Evolutionary conservation across 2,329 filamentous ascomycete genomes (phyloP), one percentile per base, ranked within the genome.

Genomic region (Botryotinia calthae): DNA sequence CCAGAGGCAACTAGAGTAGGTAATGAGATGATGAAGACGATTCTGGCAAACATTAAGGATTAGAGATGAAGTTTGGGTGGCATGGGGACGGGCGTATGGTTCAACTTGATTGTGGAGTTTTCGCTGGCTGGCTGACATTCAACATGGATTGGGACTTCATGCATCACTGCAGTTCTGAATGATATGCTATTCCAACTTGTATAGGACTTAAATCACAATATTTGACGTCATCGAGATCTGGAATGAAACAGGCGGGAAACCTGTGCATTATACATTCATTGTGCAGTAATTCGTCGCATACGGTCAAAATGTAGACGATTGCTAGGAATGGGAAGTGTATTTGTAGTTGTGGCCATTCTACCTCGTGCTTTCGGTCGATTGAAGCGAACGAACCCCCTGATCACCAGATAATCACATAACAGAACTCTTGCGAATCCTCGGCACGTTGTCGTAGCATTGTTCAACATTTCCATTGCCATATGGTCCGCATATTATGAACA

Each of bases 21-120:
- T 4, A 97, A 98, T 81, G 92, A 95, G 81, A 99, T 99, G 96
- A 97, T 99, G 83, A 94, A 91, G 85, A 96, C 94, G 62, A 96
- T 99, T 79, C 83, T 98, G 77, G 93, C 95, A 83, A 95, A 93
- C 82, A 92, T 91, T 37, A 84, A 82, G 79, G 81, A 84, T 71
- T 78, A 76, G 65, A 34, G 14, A 46, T 34, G 68, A 7, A 65
- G 25, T 37, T 20, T 48, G n/a, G 12, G 31, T 14, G 18, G 62
- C 25, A 73, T 66, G 31, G 67, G 59, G 0, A 10, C 31, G 22
- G 71, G 40, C 22, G 20, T 37, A 22, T 42, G 40, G 20, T 44
- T 58, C 22, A 31, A 42, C n/a, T 56, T 31, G 14, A 40, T 54
- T n/a, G 51, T 56, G 48, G 48, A 44, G 65, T 68, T 68, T 48